phyloP scores from a whole-genome alignment of 208 protist genomes.

The Balamuthia mandrillaris region DNA sequence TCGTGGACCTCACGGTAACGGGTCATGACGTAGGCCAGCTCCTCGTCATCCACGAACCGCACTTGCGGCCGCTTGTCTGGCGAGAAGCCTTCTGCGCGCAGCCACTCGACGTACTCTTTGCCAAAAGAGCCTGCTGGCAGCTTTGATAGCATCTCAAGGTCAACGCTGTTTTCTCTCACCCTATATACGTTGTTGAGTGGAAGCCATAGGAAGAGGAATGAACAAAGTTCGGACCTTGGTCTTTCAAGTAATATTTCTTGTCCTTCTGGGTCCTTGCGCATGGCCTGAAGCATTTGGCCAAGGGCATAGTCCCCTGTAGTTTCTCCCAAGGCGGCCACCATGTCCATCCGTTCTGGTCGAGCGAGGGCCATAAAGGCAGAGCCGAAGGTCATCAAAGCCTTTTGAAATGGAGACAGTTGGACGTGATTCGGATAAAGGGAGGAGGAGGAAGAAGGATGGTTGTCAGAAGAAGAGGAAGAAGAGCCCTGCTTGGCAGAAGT shows the following conservation, averaged over 20 bases:
- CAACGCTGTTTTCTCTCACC: slow-evolving; percentile 27
- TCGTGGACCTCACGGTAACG: slow-evolving; percentile 75
- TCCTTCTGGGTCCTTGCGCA: slow-evolving; percentile 46
- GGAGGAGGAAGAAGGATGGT: too few relatives aligned
- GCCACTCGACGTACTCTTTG: slow-evolving; percentile 59
- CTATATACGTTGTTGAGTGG: neutral
- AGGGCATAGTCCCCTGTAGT: slow-evolving; percentile 60
- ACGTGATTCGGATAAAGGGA: neutral
- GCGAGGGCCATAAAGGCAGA: slow-evolving; percentile 1
- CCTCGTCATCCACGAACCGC: slow-evolving; percentile 67
- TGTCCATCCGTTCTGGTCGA: slow-evolving; percentile 42
- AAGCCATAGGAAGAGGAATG: neutral
- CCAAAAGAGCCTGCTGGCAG: slow-evolving; percentile 60
- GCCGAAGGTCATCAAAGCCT: neutral
- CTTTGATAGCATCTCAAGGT: slow-evolving; percentile 28
- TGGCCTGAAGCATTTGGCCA: slow-evolving; percentile 36
- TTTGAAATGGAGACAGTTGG: neutral
- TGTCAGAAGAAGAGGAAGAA: too few relatives aligned
- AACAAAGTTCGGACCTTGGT: neutral
- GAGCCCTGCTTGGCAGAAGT: too few relatives aligned
- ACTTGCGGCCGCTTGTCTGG: slow-evolving; percentile 63
- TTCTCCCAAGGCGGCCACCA: slow-evolving; percentile 68
- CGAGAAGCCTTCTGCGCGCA: slow-evolving; percentile 46
- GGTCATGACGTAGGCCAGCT: slow-evolving; percentile 72
- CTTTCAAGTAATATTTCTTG: slow-evolving; percentile 28